Base-by-base conservation (phyloP, 495 filamentous ascomycete species). In the Aspergillus cavernicola region DNA sequence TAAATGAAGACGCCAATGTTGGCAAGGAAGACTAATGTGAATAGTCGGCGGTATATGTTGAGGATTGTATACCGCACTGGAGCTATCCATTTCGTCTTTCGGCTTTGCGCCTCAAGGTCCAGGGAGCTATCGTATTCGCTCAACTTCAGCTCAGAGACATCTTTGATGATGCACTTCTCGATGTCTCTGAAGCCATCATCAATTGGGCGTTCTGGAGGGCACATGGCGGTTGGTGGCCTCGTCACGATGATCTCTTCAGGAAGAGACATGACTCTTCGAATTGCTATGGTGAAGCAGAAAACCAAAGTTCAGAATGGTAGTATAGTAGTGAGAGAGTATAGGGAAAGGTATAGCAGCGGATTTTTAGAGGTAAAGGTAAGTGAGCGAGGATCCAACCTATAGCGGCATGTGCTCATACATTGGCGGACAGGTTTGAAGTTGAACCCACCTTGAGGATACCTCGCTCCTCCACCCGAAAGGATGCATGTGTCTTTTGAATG, bases 21-120 rank as follows among this genome's bases (percentile, higher is more conserved):
- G 59, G 66, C 71, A 10, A 73, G 47, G 42, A 80, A 76, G 13
- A 81, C 74, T 13, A 82, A 28, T 2, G 71, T 68, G 62, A 82
- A 84, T 1, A 84, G 71, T 3, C 76, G 73, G 24, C 79, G 75
- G 54, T 81, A 81, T 3, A 78, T 60, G 42, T 68, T 68, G 39
- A 78, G 52, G 40, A 72, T 52, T 15, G 66, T 61, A 58, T 72
- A 75, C 6, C 79, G 68, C 26, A 69, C 29, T 20, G 54, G 58
- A 29, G 67, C 56, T 28, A 67, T 56, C 18, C 46, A 46, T 35
- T 56, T 66, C 33, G 76, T 72, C 52, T 68, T 69, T 22, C 43
- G 52, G 9, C 60, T 58, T 47, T 78, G 71, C 10, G 69, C 66
- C 47, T 79, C 76, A 18, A 77, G 55, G 56, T 80, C 73, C 28